Percentiles rank a stretch among this genome's conserved stretches.
Conservation (phyloP, 1,284 basidiomycete species). For the Boletellus sp. region DNA sequence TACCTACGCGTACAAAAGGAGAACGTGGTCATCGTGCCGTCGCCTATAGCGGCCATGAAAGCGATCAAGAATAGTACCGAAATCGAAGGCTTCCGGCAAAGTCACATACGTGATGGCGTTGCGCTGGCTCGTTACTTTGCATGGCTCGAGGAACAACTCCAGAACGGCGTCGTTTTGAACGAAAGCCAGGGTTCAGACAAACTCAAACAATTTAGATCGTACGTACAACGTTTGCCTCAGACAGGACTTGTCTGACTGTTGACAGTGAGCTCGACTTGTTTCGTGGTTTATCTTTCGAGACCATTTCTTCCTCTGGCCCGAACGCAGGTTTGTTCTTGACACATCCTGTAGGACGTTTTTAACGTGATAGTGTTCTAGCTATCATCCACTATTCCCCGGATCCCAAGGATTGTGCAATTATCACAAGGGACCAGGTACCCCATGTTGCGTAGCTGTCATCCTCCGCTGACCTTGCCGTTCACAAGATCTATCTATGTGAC, state of each 20-base stretch:
- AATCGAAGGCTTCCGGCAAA: conserved; percentile 85
- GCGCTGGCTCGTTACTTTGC: conserved; percentile 88
- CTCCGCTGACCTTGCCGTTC: conserved; percentile 3
- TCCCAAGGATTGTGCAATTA: conserved; percentile 67
- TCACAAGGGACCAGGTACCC: conserved; percentile 68
- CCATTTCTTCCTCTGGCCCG: conserved; percentile 88
- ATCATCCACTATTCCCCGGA: conserved; percentile 94
- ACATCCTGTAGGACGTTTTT: not conserved
- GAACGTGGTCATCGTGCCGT: conserved; percentile 60
- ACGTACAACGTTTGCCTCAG: conserved; percentile 31
- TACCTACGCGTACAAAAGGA: conserved; percentile 33
- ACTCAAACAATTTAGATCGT: conserved; percentile 80
- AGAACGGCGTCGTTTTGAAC: conserved; percentile 60
- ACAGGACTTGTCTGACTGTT: conserved; percentile 6
- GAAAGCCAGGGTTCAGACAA: conserved; percentile 82
- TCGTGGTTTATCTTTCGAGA: conserved; percentile 86
- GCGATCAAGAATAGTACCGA: conserved; percentile 88
- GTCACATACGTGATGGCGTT: conserved; percentile 87
- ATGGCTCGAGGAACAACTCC: conserved; percentile 88
- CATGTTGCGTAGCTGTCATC: not conserved
- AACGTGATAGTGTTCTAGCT: conserved; percentile 42
- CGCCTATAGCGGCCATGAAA: conserved; percentile 82
- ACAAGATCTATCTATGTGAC: conserved; percentile 89
- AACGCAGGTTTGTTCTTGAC: conserved; percentile 66
- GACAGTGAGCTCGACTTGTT: conserved; percentile 70